phyloP scores from a whole-genome alignment of 1,139 yeast species.

The Wickerhamiella pararugosa region DNA sequence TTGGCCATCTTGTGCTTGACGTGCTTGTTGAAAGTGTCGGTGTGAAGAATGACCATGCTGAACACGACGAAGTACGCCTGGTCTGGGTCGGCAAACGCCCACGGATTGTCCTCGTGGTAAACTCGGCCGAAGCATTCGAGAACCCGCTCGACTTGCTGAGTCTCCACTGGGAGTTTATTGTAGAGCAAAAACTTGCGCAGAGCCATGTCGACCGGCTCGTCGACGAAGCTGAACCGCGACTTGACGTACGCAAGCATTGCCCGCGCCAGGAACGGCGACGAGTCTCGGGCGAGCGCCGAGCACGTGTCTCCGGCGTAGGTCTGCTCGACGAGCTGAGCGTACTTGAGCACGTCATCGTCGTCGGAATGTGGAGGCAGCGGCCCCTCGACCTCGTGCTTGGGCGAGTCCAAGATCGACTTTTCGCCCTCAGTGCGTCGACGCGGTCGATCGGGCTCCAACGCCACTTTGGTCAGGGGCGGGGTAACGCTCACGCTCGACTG shows the following conservation, averaged over 20 bases:
- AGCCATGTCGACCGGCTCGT: conserved; percentile 47
- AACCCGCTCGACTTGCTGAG: conserved; percentile 57
- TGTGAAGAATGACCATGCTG: conserved; percentile 50
- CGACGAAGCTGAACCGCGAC: conserved; percentile 32
- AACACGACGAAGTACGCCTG: conserved; percentile 42
- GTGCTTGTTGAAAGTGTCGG: conserved; percentile 48
- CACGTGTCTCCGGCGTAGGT: conserved; percentile 26
- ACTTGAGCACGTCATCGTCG: conserved; percentile 8
- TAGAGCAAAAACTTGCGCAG: conserved; percentile 41
- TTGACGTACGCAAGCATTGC: conserved; percentile 27
- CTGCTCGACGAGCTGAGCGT: background rate
- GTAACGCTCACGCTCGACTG: conserved; percentile 5
- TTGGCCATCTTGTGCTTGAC: conserved; percentile 51
- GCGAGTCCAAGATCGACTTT: background rate
- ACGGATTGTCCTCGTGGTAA: conserved; percentile 31
- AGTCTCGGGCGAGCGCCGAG: conserved; percentile 26
- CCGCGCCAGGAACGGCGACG: conserved; percentile 24
- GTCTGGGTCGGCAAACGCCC: conserved; percentile 30
- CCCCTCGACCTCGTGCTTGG: conserved; percentile 5
- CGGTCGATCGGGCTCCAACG: conserved; percentile 1
- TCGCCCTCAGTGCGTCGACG: conserved; percentile 2
- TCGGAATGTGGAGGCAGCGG: conserved; percentile 10
- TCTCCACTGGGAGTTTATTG: conserved; percentile 46
- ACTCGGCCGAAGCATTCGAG: conserved; percentile 39
- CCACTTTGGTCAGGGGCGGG: conserved; percentile 3